Evolutionary conservation across 2,329 filamentous ascomycete genomes (phyloP).

Genomic region (Dactylellina sp.): DNA sequence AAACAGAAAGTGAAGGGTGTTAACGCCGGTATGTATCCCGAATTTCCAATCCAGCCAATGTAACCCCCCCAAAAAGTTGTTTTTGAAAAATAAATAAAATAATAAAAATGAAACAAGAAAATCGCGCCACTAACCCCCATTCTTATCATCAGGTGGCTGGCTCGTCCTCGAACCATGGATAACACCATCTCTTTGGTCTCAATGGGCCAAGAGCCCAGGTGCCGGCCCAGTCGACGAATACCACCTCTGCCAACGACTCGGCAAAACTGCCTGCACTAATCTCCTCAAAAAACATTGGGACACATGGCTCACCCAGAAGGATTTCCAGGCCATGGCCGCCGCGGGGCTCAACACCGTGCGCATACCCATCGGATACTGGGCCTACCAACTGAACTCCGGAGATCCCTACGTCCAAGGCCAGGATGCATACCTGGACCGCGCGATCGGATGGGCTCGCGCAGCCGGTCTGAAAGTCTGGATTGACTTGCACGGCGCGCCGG

Average conservation of each 20-base stretch:
- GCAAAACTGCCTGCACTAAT: constrained; percentile 66
- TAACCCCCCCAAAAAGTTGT: neutral
- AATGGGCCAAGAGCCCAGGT: constrained; percentile 62
- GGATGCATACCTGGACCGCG: constrained; percentile 70
- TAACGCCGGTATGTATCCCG: constrained; percentile 58
- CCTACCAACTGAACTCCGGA: constrained; percentile 67
- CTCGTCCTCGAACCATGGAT: constrained; percentile 66
- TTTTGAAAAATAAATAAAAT: constrained; percentile 14
- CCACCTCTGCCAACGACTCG: constrained; percentile 68
- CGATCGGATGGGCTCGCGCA: constrained; percentile 71
- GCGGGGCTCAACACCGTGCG: constrained; percentile 73
- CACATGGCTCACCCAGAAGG: constrained; percentile 69
- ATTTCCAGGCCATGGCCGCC: constrained; percentile 70
- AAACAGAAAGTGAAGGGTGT: constrained; percentile 66
- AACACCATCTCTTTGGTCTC: constrained; percentile 70
- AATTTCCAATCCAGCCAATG: neutral
- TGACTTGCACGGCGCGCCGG: constrained; percentile 71
- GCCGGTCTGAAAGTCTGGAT: constrained; percentile 74
- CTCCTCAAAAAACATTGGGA: constrained; percentile 71
- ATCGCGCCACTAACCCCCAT: too few species aligned
- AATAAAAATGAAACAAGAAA: too few species aligned
- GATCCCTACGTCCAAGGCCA: constrained; percentile 75
- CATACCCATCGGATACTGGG: constrained; percentile 77
- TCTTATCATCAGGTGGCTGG: constrained; percentile 62
- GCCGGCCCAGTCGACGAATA: constrained; percentile 70